Conservation (phyloP, 2,329 filamentous ascomycete genomes). For the Pseudogymnoascus sp. region DNA sequence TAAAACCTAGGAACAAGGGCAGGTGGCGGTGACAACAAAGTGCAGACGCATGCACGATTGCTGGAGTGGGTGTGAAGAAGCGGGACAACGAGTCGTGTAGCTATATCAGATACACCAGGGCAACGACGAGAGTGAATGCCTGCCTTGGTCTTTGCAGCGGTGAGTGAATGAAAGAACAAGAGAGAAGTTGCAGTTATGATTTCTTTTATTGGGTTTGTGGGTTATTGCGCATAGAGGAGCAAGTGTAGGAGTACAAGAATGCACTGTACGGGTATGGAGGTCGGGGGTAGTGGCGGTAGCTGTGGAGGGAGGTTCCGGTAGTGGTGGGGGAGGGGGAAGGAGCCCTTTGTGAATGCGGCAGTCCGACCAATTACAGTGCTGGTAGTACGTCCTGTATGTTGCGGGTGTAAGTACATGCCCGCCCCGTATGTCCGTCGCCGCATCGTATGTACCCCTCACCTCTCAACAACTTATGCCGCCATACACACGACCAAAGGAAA, state of each 20-base stretch:
- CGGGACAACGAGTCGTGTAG: neutral
- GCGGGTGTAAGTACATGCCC: neutral
- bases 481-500: neutral
- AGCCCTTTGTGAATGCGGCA: constrained; percentile 3
- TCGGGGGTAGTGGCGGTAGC: neutral
- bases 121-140: neutral
- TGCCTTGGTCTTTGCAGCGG: neutral
- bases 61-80: neutral
- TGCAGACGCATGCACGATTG: neutral
- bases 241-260: neutral
- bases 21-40: constrained; percentile 8
- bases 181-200: neutral
- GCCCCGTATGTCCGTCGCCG: neutral
- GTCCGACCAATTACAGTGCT: neutral
- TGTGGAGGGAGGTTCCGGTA: neutral
- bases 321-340: neutral
- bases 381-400: neutral
- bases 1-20: constrained; percentile 18
- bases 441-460: neutral
- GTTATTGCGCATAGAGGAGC: neutral
- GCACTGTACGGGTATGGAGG: neutral
- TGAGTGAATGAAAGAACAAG: neutral
- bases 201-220: neutral
- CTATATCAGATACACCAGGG: neutral
- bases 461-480: neutral